Evolutionary conservation across 352 stramenopile genomes (phyloP), one percentile per base, ranked within the genome.

Genomic region (Pythium rishiriense): DNA sequence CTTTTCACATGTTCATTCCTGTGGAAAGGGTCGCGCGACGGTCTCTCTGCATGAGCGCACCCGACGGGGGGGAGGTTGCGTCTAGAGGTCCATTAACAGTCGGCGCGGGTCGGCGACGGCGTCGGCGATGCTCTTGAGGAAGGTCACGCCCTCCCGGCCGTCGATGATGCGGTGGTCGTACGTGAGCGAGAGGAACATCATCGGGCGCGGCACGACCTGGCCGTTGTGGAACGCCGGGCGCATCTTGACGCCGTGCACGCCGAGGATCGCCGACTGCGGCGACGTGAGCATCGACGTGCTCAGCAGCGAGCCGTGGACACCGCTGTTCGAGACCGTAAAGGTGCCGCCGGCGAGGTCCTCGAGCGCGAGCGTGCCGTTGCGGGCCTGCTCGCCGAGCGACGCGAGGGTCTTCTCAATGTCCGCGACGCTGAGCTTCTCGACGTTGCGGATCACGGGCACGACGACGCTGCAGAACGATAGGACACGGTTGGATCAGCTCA

Each of bases 91-190:
- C 66, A 94, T 56, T 53, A 99, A 81, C 58, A 99, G 73, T 49
- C 96, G 90, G 21, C 83, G 76, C 31, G 98, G 97, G 78, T 99
- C 95, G 47, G 90, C 88, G 68, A 99, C 96, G 70, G 98, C 97
- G 46, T 99, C 93, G n/a, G 96, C 93, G 64, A 99, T 95, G 64
- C 79, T 98, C 82, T 99, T 99, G 62, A 99, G 87, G 85, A 99
- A 98, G n/a, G 97, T 99, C 56, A 99, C 98, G 62, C 94, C 96
- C 83, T 99, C 98, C 74, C 97, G 95, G 53, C 98, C 98, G 80
- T 99, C 98, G 70, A 99, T 99, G 69, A 99, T 90, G 68, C 98
- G 91, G 87, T 99, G 98, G 84, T 99, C 98, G 81, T 99, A 99
- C 43, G 97, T 99, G 47, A 99, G 85, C 47, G 98, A 98, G 46